Evolutionary conservation across 116 monocot genomes (phyloP).

Genomic region (Papilionanthe hybrid): DNA sequence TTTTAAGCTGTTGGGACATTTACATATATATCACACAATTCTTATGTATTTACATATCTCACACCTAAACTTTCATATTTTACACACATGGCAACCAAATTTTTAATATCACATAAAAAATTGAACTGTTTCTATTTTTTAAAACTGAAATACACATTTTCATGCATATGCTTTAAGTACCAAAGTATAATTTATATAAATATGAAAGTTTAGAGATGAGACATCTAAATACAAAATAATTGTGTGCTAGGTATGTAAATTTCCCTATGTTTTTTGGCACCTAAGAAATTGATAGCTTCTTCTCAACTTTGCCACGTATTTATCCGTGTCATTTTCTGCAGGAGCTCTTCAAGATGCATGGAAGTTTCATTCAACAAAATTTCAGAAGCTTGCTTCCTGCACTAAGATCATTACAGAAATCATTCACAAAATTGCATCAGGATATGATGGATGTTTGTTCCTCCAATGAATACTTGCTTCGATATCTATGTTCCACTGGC

Average conservation of each 20-base stretch:
- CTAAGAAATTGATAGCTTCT: background rate
- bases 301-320: background rate
- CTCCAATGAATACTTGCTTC: conserved; percentile 82
- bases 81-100: too few relatives aligned
- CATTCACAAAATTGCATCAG: conserved; percentile 77
- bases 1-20: background rate
- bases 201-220: too few relatives aligned
- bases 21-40: too few relatives aligned
- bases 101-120: too few relatives aligned
- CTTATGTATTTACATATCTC: too few relatives aligned
- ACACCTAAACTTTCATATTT: too few relatives aligned
- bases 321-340: conserved; percentile 23
- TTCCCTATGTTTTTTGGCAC: background rate
- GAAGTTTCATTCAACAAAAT: conserved; percentile 75
- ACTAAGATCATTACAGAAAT: conserved; percentile 84
- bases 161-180: too few relatives aligned
- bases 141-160: too few relatives aligned
- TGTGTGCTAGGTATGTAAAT: too few relatives aligned
- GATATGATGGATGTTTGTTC: conserved; percentile 82
- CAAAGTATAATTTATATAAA: too few relatives aligned
- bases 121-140: too few relatives aligned
- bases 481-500: conserved; percentile 59
- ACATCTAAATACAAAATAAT: too few relatives aligned
- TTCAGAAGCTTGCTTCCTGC: conserved; percentile 73
- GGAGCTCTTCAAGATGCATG: conserved; percentile 87